These are phyloP conservation scores for Fusarium nurragi DNA, from an alignment of 2,329 filamentous ascomycete genomes.

Conservation along the genomic window DNA sequence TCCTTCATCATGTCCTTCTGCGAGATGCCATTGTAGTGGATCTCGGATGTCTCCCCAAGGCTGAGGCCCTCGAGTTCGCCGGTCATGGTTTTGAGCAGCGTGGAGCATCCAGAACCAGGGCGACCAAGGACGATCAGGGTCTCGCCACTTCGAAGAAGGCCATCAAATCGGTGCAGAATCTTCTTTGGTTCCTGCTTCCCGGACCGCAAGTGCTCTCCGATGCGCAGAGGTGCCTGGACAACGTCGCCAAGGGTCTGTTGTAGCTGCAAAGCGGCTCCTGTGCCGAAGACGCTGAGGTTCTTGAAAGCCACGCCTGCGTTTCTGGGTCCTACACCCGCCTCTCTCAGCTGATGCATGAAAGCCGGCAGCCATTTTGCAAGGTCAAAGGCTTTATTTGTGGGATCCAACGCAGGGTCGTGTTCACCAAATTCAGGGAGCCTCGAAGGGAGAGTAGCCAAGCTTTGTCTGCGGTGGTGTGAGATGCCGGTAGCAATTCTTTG, in stretches of 20 bases:
- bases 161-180: constrained; percentile 24
- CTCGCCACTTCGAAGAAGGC: constrained; percentile 14
- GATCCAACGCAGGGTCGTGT: constrained; percentile 6
- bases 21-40: constrained; percentile 72
- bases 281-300: constrained; percentile 55
- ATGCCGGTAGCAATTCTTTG: constrained; percentile 24
- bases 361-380: constrained; percentile 24
- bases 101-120: constrained; percentile 52
- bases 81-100: constrained; percentile 24
- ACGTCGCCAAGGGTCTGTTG: constrained; percentile 51
- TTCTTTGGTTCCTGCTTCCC: constrained; percentile 16
- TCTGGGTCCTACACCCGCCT: constrained; percentile 3
- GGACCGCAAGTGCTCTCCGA: background rate
- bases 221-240: background rate
- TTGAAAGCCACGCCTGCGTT: constrained; percentile 53
- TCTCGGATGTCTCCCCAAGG: constrained; percentile 58
- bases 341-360: constrained; percentile 6
- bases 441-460: background rate
- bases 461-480: constrained; percentile 10
- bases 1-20: constrained; percentile 64
- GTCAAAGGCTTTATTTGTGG: constrained; percentile 16
- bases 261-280: constrained; percentile 50
- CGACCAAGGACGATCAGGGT: constrained; percentile 38
- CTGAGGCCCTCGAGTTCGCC: constrained; percentile 58
- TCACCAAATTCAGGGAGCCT: background rate